Evolutionary conservation across 805 yeast species (phyloP).

Genomic region (Starmerella gropengiesseri): DNA sequence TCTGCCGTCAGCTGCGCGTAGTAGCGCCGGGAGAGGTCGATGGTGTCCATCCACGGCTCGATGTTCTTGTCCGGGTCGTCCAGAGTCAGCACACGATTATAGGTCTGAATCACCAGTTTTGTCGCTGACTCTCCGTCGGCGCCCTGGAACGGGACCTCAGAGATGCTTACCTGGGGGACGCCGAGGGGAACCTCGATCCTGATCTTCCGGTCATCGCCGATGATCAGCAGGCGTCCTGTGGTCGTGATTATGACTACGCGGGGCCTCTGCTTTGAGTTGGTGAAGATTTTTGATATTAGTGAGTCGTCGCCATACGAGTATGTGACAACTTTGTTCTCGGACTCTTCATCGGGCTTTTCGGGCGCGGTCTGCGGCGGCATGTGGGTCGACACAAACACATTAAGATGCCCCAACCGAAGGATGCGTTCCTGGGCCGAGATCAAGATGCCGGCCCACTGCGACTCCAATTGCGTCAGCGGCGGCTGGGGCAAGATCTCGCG

Average conservation of each 20-base stretch:
- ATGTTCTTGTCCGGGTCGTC: slow-evolving; percentile 28
- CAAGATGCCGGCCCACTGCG: slow-evolving; percentile 39
- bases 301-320: slow-evolving; percentile 20
- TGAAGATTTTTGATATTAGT: slow-evolving; percentile 27
- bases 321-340: slow-evolving; percentile 15
- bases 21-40: slow-evolving; percentile 26
- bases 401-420: slow-evolving; percentile 36
- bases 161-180: slow-evolving; percentile 28
- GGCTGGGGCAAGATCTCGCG: slow-evolving; percentile 23
- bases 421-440: slow-evolving; percentile 39
- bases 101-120: slow-evolving; percentile 28
- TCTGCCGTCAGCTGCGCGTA: slow-evolving; percentile 26
- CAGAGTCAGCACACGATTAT: slow-evolving; percentile 28
- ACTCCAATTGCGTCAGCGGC: slow-evolving; percentile 38
- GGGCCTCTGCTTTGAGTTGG: slow-evolving; percentile 23
- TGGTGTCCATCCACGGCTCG: slow-evolving; percentile 28
- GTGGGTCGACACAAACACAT: slow-evolving; percentile 22
- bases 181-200: slow-evolving; percentile 29
- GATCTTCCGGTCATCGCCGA: slow-evolving; percentile 27
- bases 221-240: slow-evolving; percentile 28
- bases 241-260: slow-evolving; percentile 31
- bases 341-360: slow-evolving; percentile 7
- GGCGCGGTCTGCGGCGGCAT: slow-evolving; percentile 15
- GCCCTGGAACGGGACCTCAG: slow-evolving; percentile 28
- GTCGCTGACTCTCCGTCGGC: slow-evolving; percentile 15